These are phyloP conservation scores for Zygosaccharomyces siamensis DNA, from an alignment of 805 yeast species.

Conservation along the genomic window DNA sequence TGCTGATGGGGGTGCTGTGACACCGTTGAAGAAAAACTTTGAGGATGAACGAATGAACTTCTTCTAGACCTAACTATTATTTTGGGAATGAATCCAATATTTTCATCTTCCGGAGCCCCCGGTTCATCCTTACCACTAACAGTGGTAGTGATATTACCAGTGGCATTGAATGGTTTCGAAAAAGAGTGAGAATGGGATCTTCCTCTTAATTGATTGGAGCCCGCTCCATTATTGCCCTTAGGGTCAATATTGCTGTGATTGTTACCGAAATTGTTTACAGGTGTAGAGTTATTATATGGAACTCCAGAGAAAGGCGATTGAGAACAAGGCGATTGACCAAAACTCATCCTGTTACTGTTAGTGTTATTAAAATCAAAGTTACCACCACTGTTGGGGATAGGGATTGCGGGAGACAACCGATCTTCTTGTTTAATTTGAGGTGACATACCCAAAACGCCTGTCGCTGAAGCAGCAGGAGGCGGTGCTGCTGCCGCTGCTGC, in stretches of 20 bases:
- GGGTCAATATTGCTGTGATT: slow-evolving; percentile 6
- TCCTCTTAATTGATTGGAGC: slow-evolving; percentile 25
- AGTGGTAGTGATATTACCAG: not conserved
- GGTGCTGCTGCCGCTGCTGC: not conserved
- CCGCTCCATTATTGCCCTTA: slow-evolving; percentile 14
- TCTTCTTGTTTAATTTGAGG: not conserved
- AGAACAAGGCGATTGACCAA: slow-evolving; percentile 10
- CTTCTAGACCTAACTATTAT: slow-evolving; percentile 35
- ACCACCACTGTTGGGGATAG: slow-evolving; percentile 10
- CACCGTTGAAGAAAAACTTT: slow-evolving; percentile 8
- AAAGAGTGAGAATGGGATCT: slow-evolving; percentile 31
- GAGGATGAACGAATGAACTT: slow-evolving; percentile 24
- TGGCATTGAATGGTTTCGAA: slow-evolving; percentile 14
- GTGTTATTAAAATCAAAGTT: not conserved
- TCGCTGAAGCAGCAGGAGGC: not conserved
- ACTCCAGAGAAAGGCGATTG: slow-evolving; percentile 15
- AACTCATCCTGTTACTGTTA: not conserved
- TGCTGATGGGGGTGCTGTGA: not conserved
- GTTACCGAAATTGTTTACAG: slow-evolving; percentile 7
- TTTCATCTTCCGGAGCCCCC: slow-evolving; percentile 25
- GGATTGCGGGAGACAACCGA: slow-evolving; percentile 9
- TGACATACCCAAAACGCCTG: not conserved
- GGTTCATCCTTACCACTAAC: not conserved
- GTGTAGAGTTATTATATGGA: slow-evolving; percentile 1
- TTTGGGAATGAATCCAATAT: slow-evolving; percentile 34